Base-by-base conservation (phyloP, 2,329 filamentous ascomycete species). In the Colletotrichum limetticola region DNA sequence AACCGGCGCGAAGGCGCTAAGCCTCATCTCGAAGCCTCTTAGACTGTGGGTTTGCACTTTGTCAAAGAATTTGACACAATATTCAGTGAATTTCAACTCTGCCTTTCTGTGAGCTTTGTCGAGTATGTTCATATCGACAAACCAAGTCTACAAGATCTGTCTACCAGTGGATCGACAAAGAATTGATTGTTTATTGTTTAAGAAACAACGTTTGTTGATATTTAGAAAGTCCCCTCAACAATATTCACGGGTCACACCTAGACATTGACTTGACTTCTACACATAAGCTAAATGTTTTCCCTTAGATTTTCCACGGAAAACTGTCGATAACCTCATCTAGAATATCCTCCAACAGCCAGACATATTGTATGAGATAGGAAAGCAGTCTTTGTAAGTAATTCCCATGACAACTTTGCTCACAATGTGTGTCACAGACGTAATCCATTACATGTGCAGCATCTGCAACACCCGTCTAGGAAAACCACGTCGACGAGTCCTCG, bases 391-490 rank as follows among this genome's bases (percentile, higher is more conserved):
- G 61, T 53, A 30, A 8, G 56, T 16, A 8, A 3, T 6, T n/a
- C 16, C 42, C 3, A 19, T 8, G 8, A 24, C 9, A 12, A 9
- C 22, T 14, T 8, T 11, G 5, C n/a, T 46, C 9, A 32, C 58
- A n/a, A 72, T 61, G 66, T 70, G 60, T 19, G 26, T 49, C 22
- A 22, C 60, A 52, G 61, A 57, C 60, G 60, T 46, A 6, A 19
- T 42, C 28, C 70, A 37, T 12, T 30, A 57, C 35, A 65, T 61
- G 16, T 61, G 60, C 66, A 32, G 37, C 46, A 49, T 72, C 9
- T 70, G 70, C 66, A 65, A 60, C 56, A 58, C 66, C 19, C 60
- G 55, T 55, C 66, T 49, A 16, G 59, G 59, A 26, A 69, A 65
- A 28, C 66, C 70, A 46, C 59, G 66, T 1, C 19, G 24, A 49